These are phyloP conservation scores for Pestalotiopsis sp. DNA, from an alignment of 2,329 filamentous ascomycete genomes.

Conservation along the genomic window DNA sequence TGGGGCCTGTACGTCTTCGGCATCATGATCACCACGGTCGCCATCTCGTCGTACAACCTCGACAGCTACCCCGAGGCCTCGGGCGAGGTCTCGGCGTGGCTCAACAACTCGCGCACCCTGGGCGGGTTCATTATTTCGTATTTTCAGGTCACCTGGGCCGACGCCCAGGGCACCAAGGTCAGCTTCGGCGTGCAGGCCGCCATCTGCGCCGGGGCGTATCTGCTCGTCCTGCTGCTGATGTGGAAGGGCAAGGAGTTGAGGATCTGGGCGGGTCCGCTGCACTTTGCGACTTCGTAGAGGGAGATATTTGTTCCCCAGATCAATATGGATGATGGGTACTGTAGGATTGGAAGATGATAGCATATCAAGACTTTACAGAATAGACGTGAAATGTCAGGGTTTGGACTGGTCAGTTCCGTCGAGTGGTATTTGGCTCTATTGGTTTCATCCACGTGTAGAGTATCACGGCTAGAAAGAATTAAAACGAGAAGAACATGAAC, in stretches of 20 bases:
- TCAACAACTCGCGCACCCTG: conserved; percentile 49
- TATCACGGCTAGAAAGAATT: not conserved
- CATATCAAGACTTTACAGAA: not conserved
- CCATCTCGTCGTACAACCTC: conserved; percentile 52
- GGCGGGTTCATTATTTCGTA: conserved; percentile 55
- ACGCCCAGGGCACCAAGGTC: conserved; percentile 40
- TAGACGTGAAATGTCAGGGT: not conserved
- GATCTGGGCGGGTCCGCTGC: conserved; percentile 33
- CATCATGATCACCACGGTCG: conserved; percentile 56
- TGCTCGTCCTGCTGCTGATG: conserved; percentile 36
- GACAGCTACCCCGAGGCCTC: conserved; percentile 57
- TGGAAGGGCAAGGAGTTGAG: conserved; percentile 38
- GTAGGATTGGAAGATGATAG: not conserved
- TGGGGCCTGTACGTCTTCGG: conserved; percentile 60
- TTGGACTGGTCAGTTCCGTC: not conserved
- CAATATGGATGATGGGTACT: not conserved
- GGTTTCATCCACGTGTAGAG: not conserved
- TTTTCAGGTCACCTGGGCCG: conserved; percentile 53
- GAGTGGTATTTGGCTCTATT: not conserved
- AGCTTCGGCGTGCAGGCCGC: conserved; percentile 50
- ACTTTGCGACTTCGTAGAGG: conserved; percentile 28
- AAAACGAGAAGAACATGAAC: not conserved
- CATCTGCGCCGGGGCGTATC: conserved; percentile 36
- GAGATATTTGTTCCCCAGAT: not conserved
- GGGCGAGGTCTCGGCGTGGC: conserved; percentile 54